phyloP scores from a whole-genome alignment of 1,139 yeast genomes.

The Nadsonia starkeyi-henricii region DNA sequence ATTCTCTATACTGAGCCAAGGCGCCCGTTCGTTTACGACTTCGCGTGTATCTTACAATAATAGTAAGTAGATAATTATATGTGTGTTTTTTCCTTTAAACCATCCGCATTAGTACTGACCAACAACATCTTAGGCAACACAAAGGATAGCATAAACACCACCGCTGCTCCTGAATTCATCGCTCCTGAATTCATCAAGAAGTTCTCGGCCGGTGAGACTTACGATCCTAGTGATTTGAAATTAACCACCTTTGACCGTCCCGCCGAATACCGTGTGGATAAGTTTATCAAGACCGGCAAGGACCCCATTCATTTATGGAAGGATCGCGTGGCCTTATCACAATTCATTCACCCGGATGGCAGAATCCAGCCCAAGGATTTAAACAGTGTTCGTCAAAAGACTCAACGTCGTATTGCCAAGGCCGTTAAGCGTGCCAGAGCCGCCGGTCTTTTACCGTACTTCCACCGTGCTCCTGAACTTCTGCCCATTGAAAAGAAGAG shows the following conservation, averaged over 20 bases:
- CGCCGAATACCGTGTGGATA: not conserved
- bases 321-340: not conserved
- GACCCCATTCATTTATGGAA: not conserved
- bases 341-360: not conserved
- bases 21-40: not conserved
- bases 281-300: not conserved
- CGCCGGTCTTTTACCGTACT: slow-evolving; percentile 47
- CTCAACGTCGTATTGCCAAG: slow-evolving; percentile 43
- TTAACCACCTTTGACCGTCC: not conserved
- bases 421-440: slow-evolving; percentile 55
- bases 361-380: not conserved
- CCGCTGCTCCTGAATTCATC: slow-evolving; percentile 2
- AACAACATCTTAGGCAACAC: too few relatives aligned
- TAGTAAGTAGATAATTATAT: not conserved
- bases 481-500: slow-evolving; percentile 1
- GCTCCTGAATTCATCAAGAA: slow-evolving; percentile 8
- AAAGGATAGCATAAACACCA: not conserved
- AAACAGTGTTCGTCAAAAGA: slow-evolving; percentile 17
- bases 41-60: not conserved
- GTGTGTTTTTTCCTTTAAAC: not conserved
- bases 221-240: slow-evolving; percentile 12
- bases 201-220: slow-evolving; percentile 7
- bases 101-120: not conserved
- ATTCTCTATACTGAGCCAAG: not conserved
- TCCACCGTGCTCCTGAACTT: slow-evolving; percentile 33